Evolutionary conservation across 176 grass and related monocot genomes (phyloP), one percentile per base, ranked within the genome.

Genomic region (Hyparrhenia diplandra): DNA sequence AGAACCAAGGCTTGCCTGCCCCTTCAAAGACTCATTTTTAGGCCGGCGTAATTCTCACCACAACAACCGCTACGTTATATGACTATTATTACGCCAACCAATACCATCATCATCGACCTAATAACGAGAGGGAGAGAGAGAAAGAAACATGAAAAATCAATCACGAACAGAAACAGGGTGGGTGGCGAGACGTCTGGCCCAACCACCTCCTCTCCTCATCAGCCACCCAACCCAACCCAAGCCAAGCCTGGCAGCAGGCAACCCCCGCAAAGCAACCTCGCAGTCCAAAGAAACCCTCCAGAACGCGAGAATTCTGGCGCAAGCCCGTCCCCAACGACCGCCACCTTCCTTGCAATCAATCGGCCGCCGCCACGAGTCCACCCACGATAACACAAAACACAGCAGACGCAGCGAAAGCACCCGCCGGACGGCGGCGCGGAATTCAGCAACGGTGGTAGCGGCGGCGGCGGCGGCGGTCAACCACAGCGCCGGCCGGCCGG

Each of bases 261-360:
- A 70, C 66, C 79, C 37, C 64, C n/a, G 28, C 27, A 45, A 67
- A 76, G 55, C 25, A 81, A 71, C 59, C 57, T n/a, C 77, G 28
- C 65, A 82, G 72, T 81, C 75, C 23, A 66, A 67, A 34, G 4
- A 59, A 79, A 47, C 68, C 68, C n/a, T 21, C 35, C 21, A 42
- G 55, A 64, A 77, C 65, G 62, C 65, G 10, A 31, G 67, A 89
- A 77, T 71, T 77, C 66, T 40, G 69, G 20, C 34, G 10, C 31
- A 35, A 80, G 69, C 51, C 55, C 64, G 68, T 25, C 64, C 82
- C 82, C 82, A 85, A 89, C 87, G 73, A 85, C 87, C 83, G 73
- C 66, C 87, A 85, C 83, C 87, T 85, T 89, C 87, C 87, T 85
- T 89, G 83, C 87, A 82, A 89, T 85, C 87, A 80, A 85, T 84